phyloP scores from a whole-genome alignment of 1,284 basidiomycete genomes.

The Schizophyllum commune region DNA sequence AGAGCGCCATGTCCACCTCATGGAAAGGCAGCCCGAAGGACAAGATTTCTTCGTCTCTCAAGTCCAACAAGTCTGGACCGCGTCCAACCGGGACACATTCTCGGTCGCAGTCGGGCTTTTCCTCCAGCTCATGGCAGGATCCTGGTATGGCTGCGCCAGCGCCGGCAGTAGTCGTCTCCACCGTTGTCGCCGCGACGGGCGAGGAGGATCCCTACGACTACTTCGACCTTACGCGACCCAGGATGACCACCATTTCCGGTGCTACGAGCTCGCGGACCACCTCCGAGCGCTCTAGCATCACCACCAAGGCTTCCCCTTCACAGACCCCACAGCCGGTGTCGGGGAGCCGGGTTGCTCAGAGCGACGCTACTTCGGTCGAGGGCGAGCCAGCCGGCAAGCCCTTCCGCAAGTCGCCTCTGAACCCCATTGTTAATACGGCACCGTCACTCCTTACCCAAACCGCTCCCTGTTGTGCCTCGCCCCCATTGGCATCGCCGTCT shows the following conservation, averaged over 20 bases:
- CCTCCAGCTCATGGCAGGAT: conserved; percentile 38
- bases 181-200: conserved; percentile 34
- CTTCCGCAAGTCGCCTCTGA: conserved; percentile 2
- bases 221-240: conserved; percentile 22
- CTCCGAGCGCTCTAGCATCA: background rate
- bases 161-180: conserved; percentile 40
- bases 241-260: background rate
- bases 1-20: conserved; percentile 25
- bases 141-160: conserved; percentile 41
- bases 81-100: conserved; percentile 19
- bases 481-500: conserved; percentile 14
- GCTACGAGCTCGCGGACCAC: background rate
- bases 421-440: conserved; percentile 14
- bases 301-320: background rate
- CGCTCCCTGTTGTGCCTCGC: conserved; percentile 28
- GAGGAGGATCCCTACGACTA: conserved; percentile 26
- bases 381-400: background rate
- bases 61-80: conserved; percentile 24
- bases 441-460: conserved; percentile 66
- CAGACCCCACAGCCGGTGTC: background rate
- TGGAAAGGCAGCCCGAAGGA: conserved; percentile 28
- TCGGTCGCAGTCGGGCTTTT: conserved; percentile 27
- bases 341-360: background rate
- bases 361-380: background rate
- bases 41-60: conserved; percentile 28